Percentiles rank a stretch among this genome's conserved stretches.
phyloP scores from a whole-genome alignment of 2,329 filamentous ascomycete species.

The Claviceps fusiformis region DNA sequence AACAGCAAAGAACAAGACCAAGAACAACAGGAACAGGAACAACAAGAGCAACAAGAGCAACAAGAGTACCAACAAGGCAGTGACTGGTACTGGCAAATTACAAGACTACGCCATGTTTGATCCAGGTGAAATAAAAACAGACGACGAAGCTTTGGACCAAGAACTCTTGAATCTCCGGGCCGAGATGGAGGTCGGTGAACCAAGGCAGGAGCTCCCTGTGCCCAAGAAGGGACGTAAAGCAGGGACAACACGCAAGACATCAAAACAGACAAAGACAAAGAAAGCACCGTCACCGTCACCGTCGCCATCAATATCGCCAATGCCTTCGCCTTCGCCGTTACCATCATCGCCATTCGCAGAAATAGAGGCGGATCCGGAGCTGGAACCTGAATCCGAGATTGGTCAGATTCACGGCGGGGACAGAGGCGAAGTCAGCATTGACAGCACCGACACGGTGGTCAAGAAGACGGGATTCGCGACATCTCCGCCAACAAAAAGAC shows the following conservation, averaged over 20 bases:
- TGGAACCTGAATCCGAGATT: constrained; percentile 6
- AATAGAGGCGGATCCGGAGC: neutral
- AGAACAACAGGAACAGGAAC: neutral
- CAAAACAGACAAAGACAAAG: constrained; percentile 35
- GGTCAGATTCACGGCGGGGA: constrained; percentile 10
- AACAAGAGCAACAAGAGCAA: constrained; percentile 5
- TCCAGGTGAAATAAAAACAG: constrained; percentile 27
- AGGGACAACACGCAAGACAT: constrained; percentile 33
- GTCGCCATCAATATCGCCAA: constrained; percentile 7
- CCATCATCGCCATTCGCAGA: neutral
- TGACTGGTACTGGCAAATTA: constrained; percentile 18
- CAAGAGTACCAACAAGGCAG: constrained; percentile 4
- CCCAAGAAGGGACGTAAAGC: constrained; percentile 43
- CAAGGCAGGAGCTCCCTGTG: constrained; percentile 25
- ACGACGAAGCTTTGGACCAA: constrained; percentile 36
- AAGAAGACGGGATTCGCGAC: constrained; percentile 18
- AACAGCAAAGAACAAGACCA: constrained; percentile 14
- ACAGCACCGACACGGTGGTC: constrained; percentile 29
- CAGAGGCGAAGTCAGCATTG: constrained; percentile 17
- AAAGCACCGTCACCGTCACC: constrained; percentile 21
- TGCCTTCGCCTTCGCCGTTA: constrained; percentile 7
- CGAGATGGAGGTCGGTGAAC: constrained; percentile 30
- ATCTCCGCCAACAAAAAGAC: constrained; percentile 12
- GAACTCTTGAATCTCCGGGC: constrained; percentile 36
- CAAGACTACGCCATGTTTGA: constrained; percentile 40